Evolutionary conservation across 2,329 filamentous ascomycete genomes (phyloP).

Genomic region (Rugonectria rugulosa): DNA sequence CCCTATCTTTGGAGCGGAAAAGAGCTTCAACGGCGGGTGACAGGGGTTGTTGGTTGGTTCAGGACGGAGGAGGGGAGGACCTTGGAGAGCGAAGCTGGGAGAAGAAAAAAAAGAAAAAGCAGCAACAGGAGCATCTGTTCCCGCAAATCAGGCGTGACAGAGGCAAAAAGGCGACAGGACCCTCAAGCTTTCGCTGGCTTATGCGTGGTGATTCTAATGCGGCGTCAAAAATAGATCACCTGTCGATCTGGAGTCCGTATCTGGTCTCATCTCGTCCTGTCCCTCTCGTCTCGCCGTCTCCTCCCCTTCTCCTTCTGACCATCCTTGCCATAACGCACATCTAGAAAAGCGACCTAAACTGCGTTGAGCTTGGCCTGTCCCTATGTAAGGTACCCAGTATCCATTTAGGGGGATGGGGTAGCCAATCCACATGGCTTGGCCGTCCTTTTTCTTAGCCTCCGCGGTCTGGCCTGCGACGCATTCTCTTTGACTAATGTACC

Average conservation of each 20-base stretch:
- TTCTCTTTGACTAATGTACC: neutral
- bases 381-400: conserved; percentile 20
- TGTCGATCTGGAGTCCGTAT: conserved; percentile 3
- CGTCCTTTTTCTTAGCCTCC: conserved; percentile 7
- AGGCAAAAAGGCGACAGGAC: too few species aligned
- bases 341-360: conserved; percentile 12
- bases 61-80: conserved; percentile 2
- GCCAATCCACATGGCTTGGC: conserved; percentile 16
- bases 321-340: conserved; percentile 4
- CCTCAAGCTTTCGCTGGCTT: too few species aligned
- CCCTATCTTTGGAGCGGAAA: conserved; percentile 31
- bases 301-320: neutral
- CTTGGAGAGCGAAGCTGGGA: too few species aligned
- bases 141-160: neutral
- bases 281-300: conserved; percentile 1
- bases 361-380: conserved; percentile 12
- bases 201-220: neutral
- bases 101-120: conserved; percentile 6
- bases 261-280: conserved; percentile 16
- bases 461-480: conserved; percentile 3
- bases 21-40: conserved; percentile 28
- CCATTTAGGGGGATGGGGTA: conserved; percentile 15
- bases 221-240: neutral
- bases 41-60: conserved; percentile 28
- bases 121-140: neutral